Evolutionary conservation across 768 basidiomycete genomes (phyloP).

Genomic region (Leccinum subtestaceum): DNA sequence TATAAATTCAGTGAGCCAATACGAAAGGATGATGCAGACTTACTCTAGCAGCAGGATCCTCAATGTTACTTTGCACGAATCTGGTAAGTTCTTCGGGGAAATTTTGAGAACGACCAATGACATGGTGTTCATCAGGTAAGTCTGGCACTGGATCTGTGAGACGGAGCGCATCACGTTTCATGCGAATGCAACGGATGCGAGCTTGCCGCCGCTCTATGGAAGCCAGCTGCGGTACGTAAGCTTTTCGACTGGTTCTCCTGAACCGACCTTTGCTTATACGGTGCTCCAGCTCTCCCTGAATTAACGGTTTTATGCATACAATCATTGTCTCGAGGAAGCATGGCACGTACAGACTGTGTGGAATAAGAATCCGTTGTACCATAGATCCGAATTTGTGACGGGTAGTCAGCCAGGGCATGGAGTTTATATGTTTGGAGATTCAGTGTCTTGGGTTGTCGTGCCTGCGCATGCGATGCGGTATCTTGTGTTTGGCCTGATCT

Average conservation of each 20-base stretch:
- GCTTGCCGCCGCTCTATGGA: not conserved
- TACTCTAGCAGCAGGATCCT: not conserved
- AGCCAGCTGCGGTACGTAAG: not conserved
- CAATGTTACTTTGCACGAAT: not conserved
- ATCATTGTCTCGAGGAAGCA: too few relatives aligned
- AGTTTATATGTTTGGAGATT: too few relatives aligned
- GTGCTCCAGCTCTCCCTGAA: too few relatives aligned
- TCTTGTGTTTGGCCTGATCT: too few relatives aligned
- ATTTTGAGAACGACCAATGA: not conserved
- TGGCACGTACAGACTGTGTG: too few relatives aligned
- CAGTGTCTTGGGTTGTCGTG: too few relatives aligned
- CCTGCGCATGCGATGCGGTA: too few relatives aligned
- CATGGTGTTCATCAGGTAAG: not conserved
- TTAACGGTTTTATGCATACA: too few relatives aligned
- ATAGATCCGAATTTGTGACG: too few relatives aligned
- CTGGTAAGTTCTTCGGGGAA: not conserved
- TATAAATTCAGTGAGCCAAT: not conserved
- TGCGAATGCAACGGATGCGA: not conserved
- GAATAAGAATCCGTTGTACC: constrained; percentile 58
- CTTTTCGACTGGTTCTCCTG: not conserved
- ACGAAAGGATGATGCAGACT: not conserved
- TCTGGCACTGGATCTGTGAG: not conserved
- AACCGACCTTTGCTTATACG: too few relatives aligned
- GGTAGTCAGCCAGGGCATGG: too few relatives aligned
- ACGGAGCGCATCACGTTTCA: not conserved